These are phyloP conservation scores for Apiospora kogelbergensis DNA, from an alignment of 2,329 filamentous ascomycete species.

Conservation along the genomic window DNA sequence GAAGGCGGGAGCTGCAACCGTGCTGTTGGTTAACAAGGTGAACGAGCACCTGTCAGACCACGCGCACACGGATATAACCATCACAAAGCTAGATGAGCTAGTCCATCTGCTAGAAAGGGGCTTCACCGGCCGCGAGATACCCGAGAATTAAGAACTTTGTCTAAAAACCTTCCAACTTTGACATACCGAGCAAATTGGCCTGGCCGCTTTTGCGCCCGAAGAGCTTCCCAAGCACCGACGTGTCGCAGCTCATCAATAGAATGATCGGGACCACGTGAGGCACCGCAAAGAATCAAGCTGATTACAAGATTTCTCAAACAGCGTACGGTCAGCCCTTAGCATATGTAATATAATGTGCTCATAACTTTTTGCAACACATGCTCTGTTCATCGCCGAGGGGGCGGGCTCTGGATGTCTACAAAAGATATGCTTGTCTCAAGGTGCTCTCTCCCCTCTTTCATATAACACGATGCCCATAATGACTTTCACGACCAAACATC, in stretches of 20 bases:
- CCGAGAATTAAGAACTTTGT: neutral
- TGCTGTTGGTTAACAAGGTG: conserved; percentile 83
- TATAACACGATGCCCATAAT: neutral
- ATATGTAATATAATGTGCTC: neutral
- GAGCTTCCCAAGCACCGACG: neutral
- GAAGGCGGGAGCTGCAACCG: conserved; percentile 81
- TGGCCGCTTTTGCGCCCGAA: neutral
- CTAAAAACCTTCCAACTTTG: neutral
- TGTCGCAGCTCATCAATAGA: neutral
- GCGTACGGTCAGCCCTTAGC: neutral
- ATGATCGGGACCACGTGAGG: neutral
- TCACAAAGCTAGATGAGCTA: conserved; percentile 72
- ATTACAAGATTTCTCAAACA: neutral
- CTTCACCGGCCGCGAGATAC: conserved; percentile 54
- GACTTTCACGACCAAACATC: neutral
- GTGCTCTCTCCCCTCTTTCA: neutral
- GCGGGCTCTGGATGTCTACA: neutral
- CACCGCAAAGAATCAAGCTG: neutral
- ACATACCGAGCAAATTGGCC: neutral
- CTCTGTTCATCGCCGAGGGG: neutral
- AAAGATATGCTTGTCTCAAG: neutral
- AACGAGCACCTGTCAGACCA: conserved; percentile 71
- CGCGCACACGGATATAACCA: conserved; percentile 74
- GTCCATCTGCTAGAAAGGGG: conserved; percentile 73
- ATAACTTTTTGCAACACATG: neutral